Percentiles rank a stretch among this genome's conserved stretches.
phyloP scores from a whole-genome alignment of 2,329 filamentous ascomycete species.

The Diatrype stigma region DNA sequence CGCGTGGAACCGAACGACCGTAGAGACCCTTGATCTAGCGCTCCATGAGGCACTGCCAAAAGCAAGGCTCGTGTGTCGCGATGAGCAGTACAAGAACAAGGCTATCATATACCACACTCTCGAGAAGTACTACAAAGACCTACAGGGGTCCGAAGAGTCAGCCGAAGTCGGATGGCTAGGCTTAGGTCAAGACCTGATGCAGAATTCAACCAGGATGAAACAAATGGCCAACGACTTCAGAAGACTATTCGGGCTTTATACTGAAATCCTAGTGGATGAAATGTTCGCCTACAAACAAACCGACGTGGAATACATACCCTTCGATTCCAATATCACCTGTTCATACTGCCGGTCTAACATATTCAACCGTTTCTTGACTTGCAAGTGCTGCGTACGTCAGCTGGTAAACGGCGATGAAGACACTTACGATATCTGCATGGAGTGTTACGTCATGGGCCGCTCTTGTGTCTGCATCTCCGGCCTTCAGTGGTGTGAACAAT shows the following conservation, averaged over 20 bases:
- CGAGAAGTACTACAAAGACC: slow-evolving; percentile 67
- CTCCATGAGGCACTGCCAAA: slow-evolving; percentile 83
- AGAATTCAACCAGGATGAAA: slow-evolving; percentile 47
- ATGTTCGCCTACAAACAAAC: slow-evolving; percentile 73
- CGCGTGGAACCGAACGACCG: slow-evolving; percentile 94
- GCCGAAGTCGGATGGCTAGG: slow-evolving; percentile 44
- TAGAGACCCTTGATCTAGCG: slow-evolving; percentile 84
- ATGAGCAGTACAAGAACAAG: slow-evolving; percentile 99
- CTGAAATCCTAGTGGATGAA: slow-evolving; percentile 76
- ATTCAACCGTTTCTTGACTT: slow-evolving; percentile 94
- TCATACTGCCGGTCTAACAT: slow-evolving; percentile 95
- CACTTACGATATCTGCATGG: slow-evolving; percentile 95
- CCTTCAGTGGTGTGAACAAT: slow-evolving; percentile 90
- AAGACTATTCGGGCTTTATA: slow-evolving; percentile 72
- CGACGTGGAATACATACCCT: slow-evolving; percentile 70
- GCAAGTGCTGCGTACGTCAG: slow-evolving; percentile 72
- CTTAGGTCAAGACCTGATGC: slow-evolving; percentile 38
- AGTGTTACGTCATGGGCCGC: slow-evolving; percentile 95
- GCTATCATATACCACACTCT: slow-evolving; percentile 88
- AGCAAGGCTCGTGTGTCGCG: slow-evolving; percentile 85
- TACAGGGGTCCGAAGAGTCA: slow-evolving; percentile 49
- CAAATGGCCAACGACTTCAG: slow-evolving; percentile 82
- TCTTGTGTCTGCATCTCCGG: slow-evolving; percentile 86
- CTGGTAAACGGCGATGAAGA: slow-evolving; percentile 68
- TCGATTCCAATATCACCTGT: slow-evolving; percentile 89